These are phyloP conservation scores for Pneumocystis canis DNA, from an alignment of 1,139 yeast species.

Conservation along the genomic window DNA sequence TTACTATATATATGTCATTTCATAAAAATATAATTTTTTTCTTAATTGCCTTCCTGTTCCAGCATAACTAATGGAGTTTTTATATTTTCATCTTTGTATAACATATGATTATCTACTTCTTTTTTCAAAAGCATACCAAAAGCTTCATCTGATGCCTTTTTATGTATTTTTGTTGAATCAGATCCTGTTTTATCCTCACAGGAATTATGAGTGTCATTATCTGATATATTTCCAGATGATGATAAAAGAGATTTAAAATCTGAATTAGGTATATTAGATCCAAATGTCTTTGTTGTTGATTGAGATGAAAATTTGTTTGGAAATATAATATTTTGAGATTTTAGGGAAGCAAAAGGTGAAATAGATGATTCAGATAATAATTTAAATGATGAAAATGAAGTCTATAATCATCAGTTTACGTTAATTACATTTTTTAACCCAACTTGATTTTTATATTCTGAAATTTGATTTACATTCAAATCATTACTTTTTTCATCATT, in stretches of 20 bases:
- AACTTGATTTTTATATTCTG: not conserved
- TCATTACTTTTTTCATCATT: not conserved
- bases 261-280: not conserved
- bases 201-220: not conserved
- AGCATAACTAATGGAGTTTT: slow-evolving; percentile 19
- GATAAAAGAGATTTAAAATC: not conserved
- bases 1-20: slow-evolving; percentile 31
- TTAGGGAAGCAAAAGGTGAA: not conserved
- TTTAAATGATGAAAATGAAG: not conserved
- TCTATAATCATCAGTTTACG: not conserved
- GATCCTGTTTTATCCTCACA: not conserved
- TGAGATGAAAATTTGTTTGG: not conserved
- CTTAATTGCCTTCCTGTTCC: slow-evolving; percentile 27
- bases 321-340: not conserved
- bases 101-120: not conserved
- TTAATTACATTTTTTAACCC: not conserved
- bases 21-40: slow-evolving; percentile 34
- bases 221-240: not conserved
- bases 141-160: not conserved
- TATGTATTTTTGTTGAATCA: not conserved
- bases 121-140: not conserved
- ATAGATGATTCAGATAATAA: not conserved
- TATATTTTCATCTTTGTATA: slow-evolving; percentile 14
- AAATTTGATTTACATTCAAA: not conserved
- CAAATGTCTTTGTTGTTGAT: not conserved